Evolutionary conservation across 352 stramenopile genomes (phyloP), one percentile per base, ranked within the genome.

Genomic region (Globisporangium spinosum): DNA sequence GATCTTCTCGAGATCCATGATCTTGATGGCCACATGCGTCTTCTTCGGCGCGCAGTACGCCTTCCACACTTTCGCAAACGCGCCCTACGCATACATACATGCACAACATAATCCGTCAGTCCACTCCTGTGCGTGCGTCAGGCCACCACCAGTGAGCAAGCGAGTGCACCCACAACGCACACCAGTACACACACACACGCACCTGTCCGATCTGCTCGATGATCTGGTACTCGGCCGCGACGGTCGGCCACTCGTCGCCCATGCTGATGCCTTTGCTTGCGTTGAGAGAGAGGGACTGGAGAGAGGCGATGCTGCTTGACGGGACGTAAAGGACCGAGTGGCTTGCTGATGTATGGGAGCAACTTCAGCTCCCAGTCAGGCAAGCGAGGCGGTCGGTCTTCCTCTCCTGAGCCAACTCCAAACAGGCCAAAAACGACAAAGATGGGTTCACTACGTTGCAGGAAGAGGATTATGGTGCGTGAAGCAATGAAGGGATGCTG

Each of bases 1-100:
- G 68, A 99, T 98, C 78, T 99, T 98, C 78, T 99, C 98, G 35
- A 99, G 83, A 79, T 99, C 98, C 85, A 99, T 98, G 68, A 99
- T 98, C 79, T 99, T 99, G 69, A 99, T 98, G 45, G 97, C 97
- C 68, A 98, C 89, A 68, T 95, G 80, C 59, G 79, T 82, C 69
- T 94, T 89, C 75, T 97, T 97, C 35, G 89, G 74, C 65, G 73
- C 75, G 65, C 92, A 98, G 73, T 91, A 93, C 15, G 97, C 98
- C 74, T 97, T 97, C 90, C 95, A 99, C 25, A 99, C 98, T 65
- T 98, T 98, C 27, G 98, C 97, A 75, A 99, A 99, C 20, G 97
- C 97, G 22, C 97, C 98, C 80, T 98, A 84, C 9, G 34, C 2
- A 15, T 13, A 20, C 22, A n/a, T 57, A 55, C 9, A 2, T 40